A percentile compares a stretch with the other conserved stretches of the same genome.
Conservation (phyloP, 345 rosid genomes). For the Gossypium rotundifolium region DNA sequence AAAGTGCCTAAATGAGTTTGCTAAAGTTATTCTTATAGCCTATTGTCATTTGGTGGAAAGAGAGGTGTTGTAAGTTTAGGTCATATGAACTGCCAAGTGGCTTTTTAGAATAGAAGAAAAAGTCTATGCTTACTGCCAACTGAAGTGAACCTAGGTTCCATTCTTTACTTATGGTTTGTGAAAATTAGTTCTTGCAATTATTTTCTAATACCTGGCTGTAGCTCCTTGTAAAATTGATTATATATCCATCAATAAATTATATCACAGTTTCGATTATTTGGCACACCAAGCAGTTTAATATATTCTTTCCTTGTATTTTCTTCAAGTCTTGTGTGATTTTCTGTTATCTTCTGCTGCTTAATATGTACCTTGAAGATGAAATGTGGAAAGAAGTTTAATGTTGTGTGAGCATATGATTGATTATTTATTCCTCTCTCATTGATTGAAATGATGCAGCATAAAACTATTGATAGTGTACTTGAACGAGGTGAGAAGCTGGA, state of each 20-base stretch:
- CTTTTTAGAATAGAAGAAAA: not conserved
- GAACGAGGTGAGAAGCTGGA: constrained; percentile 50
- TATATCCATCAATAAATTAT: not conserved
- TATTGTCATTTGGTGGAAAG: not conserved
- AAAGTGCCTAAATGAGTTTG: not conserved
- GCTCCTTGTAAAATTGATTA: not conserved
- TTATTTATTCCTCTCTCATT: not conserved
- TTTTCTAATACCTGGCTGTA: not conserved
- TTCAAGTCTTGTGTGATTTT: no score
- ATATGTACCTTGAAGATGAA: no score
- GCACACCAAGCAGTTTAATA: not conserved
- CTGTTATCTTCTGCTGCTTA: no score
- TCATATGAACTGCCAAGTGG: not conserved
- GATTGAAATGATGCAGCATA: constrained; percentile 43
- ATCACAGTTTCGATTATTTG: not conserved
- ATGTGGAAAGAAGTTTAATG: not conserved
- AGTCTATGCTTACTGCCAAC: no score
- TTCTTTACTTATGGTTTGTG: not conserved
- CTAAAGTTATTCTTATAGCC: not conserved
- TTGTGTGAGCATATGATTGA: not conserved
- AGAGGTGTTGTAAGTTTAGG: not conserved
- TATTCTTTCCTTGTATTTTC: no score
- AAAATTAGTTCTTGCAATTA: not conserved
- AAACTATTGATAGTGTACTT: no score
- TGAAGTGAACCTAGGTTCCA: not conserved